Conservation (phyloP, 2,329 filamentous ascomycete species). For the Nemania diffusa region DNA sequence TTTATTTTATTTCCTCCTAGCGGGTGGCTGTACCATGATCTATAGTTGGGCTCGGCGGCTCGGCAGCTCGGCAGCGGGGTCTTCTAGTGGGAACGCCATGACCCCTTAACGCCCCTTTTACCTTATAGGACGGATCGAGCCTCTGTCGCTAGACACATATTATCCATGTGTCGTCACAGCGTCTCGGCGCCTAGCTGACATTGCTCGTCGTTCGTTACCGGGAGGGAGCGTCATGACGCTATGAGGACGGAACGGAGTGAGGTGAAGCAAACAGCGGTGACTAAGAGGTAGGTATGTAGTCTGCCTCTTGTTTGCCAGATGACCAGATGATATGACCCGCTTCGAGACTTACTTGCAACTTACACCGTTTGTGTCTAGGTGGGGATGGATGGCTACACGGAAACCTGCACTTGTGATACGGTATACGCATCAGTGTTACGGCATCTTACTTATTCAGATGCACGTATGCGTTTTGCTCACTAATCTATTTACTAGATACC, state of each 20-base stretch:
- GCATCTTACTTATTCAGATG: not conserved
- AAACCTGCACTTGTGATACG: not conserved
- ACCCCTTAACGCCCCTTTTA: not conserved
- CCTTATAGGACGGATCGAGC: conserved; percentile 8
- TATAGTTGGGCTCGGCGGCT: conserved; percentile 24
- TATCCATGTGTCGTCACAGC: conserved; percentile 10
- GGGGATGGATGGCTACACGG: conserved; percentile 2
- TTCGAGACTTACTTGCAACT: no score
- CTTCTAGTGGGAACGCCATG: conserved; percentile 8
- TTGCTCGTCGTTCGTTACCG: not conserved
- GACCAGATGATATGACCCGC: no score
- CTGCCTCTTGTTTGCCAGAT: not conserved
- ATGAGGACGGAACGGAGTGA: conserved; percentile 1
- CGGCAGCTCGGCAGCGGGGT: conserved; percentile 33
- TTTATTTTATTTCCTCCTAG: not conserved
- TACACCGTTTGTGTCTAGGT: not conserved
- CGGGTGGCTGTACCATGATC: conserved; percentile 22
- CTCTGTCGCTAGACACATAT: conserved; percentile 2
- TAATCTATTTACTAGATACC: no score
- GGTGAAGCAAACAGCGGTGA: conserved; percentile 22
- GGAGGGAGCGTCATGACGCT: not conserved
- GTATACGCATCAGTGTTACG: not conserved
- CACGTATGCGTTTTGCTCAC: not conserved
- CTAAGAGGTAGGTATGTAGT: no score
- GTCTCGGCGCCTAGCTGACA: conserved; percentile 22